These are phyloP conservation scores for Jackrogersella multiformis DNA, from an alignment of 495 filamentous ascomycete species.

Conservation along the genomic window DNA sequence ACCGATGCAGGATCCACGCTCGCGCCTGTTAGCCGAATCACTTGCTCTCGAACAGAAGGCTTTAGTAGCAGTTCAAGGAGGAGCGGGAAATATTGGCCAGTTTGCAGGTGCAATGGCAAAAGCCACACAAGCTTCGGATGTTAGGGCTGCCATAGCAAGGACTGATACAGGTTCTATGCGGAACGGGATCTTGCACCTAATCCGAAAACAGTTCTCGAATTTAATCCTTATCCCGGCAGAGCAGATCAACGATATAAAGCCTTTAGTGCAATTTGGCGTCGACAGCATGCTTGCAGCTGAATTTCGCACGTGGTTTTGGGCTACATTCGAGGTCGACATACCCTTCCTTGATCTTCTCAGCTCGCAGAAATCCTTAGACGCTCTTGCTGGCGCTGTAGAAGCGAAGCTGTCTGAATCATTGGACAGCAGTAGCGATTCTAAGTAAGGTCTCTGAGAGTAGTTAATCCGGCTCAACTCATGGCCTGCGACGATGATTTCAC, in stretches of 20 bases:
- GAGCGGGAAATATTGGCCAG: neutral
- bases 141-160: neutral
- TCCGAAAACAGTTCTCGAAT: slow-evolving; percentile 42
- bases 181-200: slow-evolving; percentile 28
- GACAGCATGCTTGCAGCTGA: slow-evolving; percentile 57
- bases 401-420: neutral
- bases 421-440: neutral
- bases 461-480: neutral
- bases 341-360: slow-evolving; percentile 34
- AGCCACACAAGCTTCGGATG: neutral
- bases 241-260: neutral
- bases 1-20: slow-evolving; percentile 39
- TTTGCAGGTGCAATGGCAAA: neutral
- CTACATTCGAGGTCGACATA: slow-evolving; percentile 48
- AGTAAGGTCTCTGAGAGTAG: neutral
- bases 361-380: neutral
- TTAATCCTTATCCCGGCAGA: slow-evolving; percentile 41
- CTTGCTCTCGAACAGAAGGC: slow-evolving; percentile 9
- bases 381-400: neutral
- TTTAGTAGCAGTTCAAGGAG: neutral
- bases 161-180: neutral
- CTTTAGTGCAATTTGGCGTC: slow-evolving; percentile 47
- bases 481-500: too few species aligned
- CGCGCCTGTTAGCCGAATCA: slow-evolving; percentile 22
- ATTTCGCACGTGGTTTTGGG: slow-evolving; percentile 49